Base-by-base conservation (phyloP, 306 rosid species). In the Alnus rubra region DNA sequence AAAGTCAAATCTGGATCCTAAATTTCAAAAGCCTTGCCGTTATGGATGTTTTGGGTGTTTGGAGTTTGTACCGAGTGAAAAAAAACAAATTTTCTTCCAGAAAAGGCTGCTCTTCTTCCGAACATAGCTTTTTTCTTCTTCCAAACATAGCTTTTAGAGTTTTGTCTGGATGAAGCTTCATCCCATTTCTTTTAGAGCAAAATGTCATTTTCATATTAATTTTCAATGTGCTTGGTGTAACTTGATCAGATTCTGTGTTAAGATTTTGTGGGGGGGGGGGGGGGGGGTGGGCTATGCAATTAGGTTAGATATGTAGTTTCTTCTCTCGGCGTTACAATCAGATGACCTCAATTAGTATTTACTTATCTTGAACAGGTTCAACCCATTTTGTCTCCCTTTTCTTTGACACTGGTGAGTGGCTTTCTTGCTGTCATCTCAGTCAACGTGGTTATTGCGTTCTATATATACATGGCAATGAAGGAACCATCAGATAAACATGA, bases 401-500 rank as follows among this genome's bases (percentile, higher is more conserved):
- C 95, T 60, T 23, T 88, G 78, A 92, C 98, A 9, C 78, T 92
- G 73, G 80, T 91, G 78, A 94, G 97, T 14, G 97, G 98, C 80
- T 92, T 94, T 79, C 88, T 94, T 62, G 98, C 97, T 6, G 97
- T 94, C 42, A 85, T 94, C 79, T 92, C 97, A 3, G 97, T 94
- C 65, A 92, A 92, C 68, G 60, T 91, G 47, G 97, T 94, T 50
- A 94, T 94, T 49, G 93, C 88, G 71, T 84, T 94, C 71, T 94
- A 92, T 82, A 89, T 94, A 74, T 89, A 81, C 16, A 71, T 91
- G 95, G 98, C 98, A 4, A 92, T 92, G 97, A 88, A 88, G 78
- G 97, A 94, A 77, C 97, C 97, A 69, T 87, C 90, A 0, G 85
- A 88, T 16, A 87, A 89, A 80, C 97, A 92, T 37, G 90, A 87